Evolutionary conservation across 2,329 filamentous ascomycete genomes (phyloP).

Genomic region (Alternaria postmessia): DNA sequence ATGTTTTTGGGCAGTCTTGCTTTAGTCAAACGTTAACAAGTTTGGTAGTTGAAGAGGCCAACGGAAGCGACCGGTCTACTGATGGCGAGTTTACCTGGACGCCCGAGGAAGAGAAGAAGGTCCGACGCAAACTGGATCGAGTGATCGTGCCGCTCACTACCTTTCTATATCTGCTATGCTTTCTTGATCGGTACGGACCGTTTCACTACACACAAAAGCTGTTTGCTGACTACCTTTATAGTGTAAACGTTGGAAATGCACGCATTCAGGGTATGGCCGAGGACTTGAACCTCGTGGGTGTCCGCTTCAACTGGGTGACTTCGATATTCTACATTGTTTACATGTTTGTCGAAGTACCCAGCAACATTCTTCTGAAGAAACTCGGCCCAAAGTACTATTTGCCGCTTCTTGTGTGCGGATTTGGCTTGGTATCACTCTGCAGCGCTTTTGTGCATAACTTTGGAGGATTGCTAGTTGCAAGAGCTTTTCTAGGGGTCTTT

Average conservation of each 20-base stretch:
- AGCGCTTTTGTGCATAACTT: conserved; percentile 63
- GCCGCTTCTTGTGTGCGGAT: conserved; percentile 63
- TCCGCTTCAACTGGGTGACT: conserved; percentile 65
- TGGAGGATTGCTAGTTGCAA: conserved; percentile 56
- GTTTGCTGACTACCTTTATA: conserved; percentile 23
- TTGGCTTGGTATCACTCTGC: conserved; percentile 64
- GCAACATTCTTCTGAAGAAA: conserved; percentile 64
- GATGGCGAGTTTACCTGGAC: conserved; percentile 57
- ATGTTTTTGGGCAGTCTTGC: conserved; percentile 6
- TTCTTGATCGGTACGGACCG: conserved; percentile 52
- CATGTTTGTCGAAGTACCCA: conserved; percentile 64
- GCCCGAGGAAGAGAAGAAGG: conserved; percentile 58
- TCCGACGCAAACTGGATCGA: conserved; percentile 63
- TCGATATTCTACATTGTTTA: conserved; percentile 68
- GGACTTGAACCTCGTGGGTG: conserved; percentile 60
- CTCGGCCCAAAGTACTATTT: conserved; percentile 63
- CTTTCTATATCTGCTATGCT: conserved; percentile 63
- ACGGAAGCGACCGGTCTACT: conserved; percentile 38
- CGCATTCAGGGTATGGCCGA: conserved; percentile 62
- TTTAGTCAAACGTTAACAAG: conserved; percentile 13
- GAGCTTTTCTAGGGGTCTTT: conserved; percentile 62
- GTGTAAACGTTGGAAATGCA: conserved; percentile 62
- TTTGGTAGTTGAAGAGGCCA: conserved; percentile 33
- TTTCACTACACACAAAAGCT: not conserved
- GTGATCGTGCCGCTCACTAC: conserved; percentile 63